Conservation (phyloP, 257 asterid species). For the Mentha longifolia region DNA sequence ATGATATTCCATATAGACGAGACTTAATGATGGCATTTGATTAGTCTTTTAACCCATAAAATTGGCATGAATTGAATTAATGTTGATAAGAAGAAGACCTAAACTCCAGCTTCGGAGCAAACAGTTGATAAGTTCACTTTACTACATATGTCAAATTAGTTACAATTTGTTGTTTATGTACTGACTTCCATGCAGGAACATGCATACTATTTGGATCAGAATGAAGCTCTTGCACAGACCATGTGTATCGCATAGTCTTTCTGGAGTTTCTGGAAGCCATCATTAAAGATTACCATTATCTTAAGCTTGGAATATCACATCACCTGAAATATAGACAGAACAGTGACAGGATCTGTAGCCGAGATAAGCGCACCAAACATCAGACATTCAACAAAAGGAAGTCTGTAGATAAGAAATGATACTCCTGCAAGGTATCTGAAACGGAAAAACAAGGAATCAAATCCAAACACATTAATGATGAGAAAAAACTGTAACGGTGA, state of each 20-base stretch:
- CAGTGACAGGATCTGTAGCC: constrained; percentile 98
- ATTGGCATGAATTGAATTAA: neutral
- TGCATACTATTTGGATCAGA: constrained; percentile 16
- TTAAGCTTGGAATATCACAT: constrained; percentile 30
- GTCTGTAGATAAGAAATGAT: constrained; percentile 79
- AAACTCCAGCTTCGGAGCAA: constrained; percentile 20
- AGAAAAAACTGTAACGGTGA: neutral
- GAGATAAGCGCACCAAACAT: constrained; percentile 99
- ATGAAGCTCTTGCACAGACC: constrained; percentile 22
- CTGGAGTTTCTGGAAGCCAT: constrained; percentile 3
- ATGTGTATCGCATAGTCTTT: constrained; percentile 24
- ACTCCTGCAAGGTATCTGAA: constrained; percentile 92
- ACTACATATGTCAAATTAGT: neutral
- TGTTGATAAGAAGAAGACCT: constrained; percentile 4
- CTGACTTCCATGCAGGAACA: constrained; percentile 2
- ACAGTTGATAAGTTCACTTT: constrained; percentile 18
- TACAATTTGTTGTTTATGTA: neutral
- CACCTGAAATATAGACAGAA: constrained; percentile 97
- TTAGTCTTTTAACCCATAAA: constrained; percentile 5
- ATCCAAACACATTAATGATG: constrained; percentile 14
- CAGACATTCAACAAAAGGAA: constrained; percentile 95
- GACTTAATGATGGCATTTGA: constrained; percentile 19
- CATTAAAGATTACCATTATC: constrained; percentile 19
- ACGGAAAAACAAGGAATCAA: constrained; percentile 26
- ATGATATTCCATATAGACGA: constrained; percentile 5